These are phyloP conservation scores for Suillus clintonianus DNA, from an alignment of 768 basidiomycete genomes.

Conservation along the genomic window DNA sequence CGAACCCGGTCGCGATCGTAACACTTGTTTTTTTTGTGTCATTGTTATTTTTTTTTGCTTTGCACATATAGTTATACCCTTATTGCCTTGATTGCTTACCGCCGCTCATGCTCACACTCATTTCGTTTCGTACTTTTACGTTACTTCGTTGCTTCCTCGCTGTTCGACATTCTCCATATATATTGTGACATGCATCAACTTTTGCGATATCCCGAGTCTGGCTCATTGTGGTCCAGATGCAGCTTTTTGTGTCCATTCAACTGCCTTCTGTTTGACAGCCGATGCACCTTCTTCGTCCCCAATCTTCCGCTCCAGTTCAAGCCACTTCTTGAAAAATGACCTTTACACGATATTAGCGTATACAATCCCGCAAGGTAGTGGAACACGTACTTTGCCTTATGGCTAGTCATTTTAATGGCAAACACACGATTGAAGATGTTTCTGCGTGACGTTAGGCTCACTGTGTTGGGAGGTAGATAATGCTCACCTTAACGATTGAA, in stretches of 20 bases:
- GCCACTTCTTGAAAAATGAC: conserved; percentile 97
- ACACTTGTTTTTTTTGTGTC: conserved; percentile 21
- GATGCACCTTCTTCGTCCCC: conserved; percentile 86
- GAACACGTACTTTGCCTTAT: conserved; percentile 88
- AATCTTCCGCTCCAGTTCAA: conserved; percentile 80
- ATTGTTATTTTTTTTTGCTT: conserved; percentile 16
- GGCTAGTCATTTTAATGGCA: conserved; percentile 84
- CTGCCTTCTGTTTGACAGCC: conserved; percentile 82
- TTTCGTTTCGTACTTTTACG: conserved; percentile 49
- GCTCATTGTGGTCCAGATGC: conserved; percentile 20
- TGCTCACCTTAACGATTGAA: conserved; percentile 73
- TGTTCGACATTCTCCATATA: conserved; percentile 36
- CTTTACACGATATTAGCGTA: conserved; percentile 40
- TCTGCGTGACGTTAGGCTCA: conserved; percentile 40
- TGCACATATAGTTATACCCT: conserved; percentile 40
- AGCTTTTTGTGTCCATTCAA: conserved; percentile 86
- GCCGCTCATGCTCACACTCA: conserved; percentile 46
- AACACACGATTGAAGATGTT: conserved; percentile 88
- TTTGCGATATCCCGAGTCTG: conserved; percentile 19
- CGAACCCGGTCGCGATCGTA: conserved; percentile 61
- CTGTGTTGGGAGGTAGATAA: background rate
- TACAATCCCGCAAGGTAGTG: background rate
- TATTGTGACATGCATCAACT: conserved; percentile 35
- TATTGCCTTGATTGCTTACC: conserved; percentile 37
- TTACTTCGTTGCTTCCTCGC: conserved; percentile 37